Evolutionary conservation across 2,329 filamentous ascomycete genomes (phyloP), one percentile per base, ranked within the genome.

Genomic region (Apiospora malaysiana): DNA sequence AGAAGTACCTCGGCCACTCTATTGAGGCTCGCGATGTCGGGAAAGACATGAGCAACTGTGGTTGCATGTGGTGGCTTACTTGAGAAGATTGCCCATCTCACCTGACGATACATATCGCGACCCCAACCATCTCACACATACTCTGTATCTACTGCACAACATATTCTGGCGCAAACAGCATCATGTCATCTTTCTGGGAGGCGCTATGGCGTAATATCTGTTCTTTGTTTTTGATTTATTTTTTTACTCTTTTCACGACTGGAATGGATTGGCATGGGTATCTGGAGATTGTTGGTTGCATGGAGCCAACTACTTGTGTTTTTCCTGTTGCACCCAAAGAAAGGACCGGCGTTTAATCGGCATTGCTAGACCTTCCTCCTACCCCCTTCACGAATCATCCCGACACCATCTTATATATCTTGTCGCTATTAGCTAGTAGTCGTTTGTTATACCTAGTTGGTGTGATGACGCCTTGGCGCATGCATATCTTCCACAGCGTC

Each of bases 21-120:
- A 45, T 72, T 4, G 49, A 71, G 40, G 76, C 74, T 27, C 71
- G 68, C 37, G 73, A 72, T 32, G 72, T 65, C 32, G 74, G 74
- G 37, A 75, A 76, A 27, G 82, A 86, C 67, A 79, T 88, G 70
- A 87, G 84, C 70, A 81, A 84, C 46, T 89, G 87, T 70, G 86
- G 85, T 10, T 89, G 87, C 73, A 81, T 87, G 73, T 89, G 87
- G 87, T 87, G 83, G 80, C 79, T 84, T 66, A 83, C 81, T 69
- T 88, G 75, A 82, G 74, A n/a, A 63, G 21, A n/a, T 21, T 10
- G 56, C 9, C 32, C 23, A n/a, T 14, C 32, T 63, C 27, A n/a
- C 16, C 18, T 1, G n/a, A 40, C 32, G 18, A 18, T 23, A 40
- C 37, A 40, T n/a, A 63, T 63, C 18, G 18, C 51, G 18, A 63